Base-by-base conservation (phyloP, 306 rosid species). In the Biancaea sappan region DNA sequence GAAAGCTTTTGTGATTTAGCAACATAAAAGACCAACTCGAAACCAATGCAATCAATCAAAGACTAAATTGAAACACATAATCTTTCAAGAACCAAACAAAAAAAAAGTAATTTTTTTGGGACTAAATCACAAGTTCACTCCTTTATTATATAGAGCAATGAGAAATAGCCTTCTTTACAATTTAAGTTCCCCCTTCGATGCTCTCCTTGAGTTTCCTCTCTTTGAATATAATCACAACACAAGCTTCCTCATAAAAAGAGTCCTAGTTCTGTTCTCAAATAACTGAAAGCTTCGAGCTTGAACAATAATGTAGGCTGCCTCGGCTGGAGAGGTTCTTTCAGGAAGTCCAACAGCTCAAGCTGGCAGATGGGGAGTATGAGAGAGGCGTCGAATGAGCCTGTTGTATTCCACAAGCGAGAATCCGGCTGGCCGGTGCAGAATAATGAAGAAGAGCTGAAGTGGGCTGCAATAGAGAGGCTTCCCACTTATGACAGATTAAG, bases 401-500 rank as follows among this genome's bases (percentile, higher is more conserved):
- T 76, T 25, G 88, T 79, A 38, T 89, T 86, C 69, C n/a, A n/a
- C n/a, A 73, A 31, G 52, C 8, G 80, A 69, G 79, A 86, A 4
- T 80, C 69, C 13, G 80, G 75, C 71, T 48, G 76, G 69, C 70
- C 9, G 34, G 73, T 10, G 40, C 79, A 82, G n/a, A 89, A 89
- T 29, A 44, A 89, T n/a, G 68, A 89, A 21, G 91, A 84, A 63
- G 91, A 85, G 77, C 54, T 89, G 62, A 81, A 51, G 67, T 89
- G 94, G 94, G 94, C 94, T 5, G 94, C 91, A 16, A 79, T 89
- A 8, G 91, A 89, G 72, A 72, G 94, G 82, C 71, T 89, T 14
- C 94, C 94, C 8, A 89, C 94, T 14, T 84, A 80, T 53, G 89
- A 86, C 4, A 69, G 94, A 57, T 35, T 89, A 78, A 77, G 91